Conservation (phyloP, 768 basidiomycete genomes). For the Mycena indigotica region DNA sequence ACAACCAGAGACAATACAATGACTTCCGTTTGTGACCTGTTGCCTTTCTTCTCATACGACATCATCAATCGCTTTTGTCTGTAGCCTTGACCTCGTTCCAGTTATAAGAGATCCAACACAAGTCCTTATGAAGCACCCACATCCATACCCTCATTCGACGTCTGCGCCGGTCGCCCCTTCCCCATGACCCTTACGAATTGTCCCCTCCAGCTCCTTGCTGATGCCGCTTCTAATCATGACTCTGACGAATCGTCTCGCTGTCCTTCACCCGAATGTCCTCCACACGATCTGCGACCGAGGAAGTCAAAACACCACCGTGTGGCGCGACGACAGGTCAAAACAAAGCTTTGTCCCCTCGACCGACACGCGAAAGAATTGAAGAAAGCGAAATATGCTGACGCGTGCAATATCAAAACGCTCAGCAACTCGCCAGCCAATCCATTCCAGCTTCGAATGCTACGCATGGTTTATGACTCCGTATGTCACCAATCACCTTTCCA, state of each 20-base stretch:
- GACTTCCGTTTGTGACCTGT: not conserved
- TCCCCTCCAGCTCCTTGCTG: slow-evolving; percentile 16
- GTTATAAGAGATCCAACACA: slow-evolving; percentile 16
- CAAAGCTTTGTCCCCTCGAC: not conserved
- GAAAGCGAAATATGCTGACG: slow-evolving; percentile 19
- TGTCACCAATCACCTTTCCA: not conserved
- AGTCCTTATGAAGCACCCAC: not conserved
- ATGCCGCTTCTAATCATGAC: slow-evolving; percentile 14
- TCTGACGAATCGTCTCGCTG: slow-evolving; percentile 8
- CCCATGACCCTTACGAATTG: slow-evolving; percentile 5
- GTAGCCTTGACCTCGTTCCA: not conserved
- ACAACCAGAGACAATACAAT: not conserved
- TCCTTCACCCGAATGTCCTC: not conserved
- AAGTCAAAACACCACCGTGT: not conserved
- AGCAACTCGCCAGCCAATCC: slow-evolving; percentile 57
- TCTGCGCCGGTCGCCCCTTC: slow-evolving; percentile 21
- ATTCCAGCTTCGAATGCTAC: slow-evolving; percentile 58
- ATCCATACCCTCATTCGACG: not conserved
- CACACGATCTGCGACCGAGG: not conserved
- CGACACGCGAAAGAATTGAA: slow-evolving; percentile 16
- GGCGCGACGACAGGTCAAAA: not conserved
- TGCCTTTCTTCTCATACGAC: slow-evolving; percentile 7
- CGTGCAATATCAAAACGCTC: slow-evolving; percentile 20
- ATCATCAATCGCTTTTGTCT: slow-evolving; percentile 5
- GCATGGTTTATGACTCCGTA: slow-evolving; percentile 66